Evolutionary conservation across 2,329 filamentous ascomycete species (phyloP), one percentile per base, ranked within the genome.

Genomic region (Colletotrichum noveboracense): DNA sequence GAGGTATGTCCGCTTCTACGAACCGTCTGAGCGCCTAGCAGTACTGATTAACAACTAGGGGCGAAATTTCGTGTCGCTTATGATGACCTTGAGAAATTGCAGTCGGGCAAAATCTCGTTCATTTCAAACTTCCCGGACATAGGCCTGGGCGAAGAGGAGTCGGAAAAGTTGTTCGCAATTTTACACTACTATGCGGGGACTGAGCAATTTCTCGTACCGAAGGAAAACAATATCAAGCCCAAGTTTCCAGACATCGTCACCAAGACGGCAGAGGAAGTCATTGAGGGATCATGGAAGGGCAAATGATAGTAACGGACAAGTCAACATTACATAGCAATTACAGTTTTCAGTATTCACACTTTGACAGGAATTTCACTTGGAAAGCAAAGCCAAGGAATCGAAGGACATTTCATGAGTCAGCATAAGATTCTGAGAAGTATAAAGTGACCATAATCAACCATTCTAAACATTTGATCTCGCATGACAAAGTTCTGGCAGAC

Each of bases 161-260:
- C 70, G 55, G 2, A 79, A 79, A 12, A 80, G 16, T 60, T 81
- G 0, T 81, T 71, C 2, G 76, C 79, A 3, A 68, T 61, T 7
- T 77, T 82, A 10, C 78, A 80, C 13, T 48, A 78, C 1, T 77
- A 77, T 76, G 64, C 80, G 28, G 60, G 78, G 3, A 4, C 80
- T 3, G 65, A 77, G 28, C 9, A 79, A 3, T 43, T 80, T 32
- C 77, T 83, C 21, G 60, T 80, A 0, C 75, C 77, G 12, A 71
- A 30, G 0, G 71, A 65, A 0, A 60, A 79, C 58, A 28, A 78
- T 61, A 7, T 86, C 74, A 70, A 86, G 30, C 8, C 82, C 70
- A 10, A 80, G 43, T 76, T 86, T 78, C 79, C 79, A 0, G 78
- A 80, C 4, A 78, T 83, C 32, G 77, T 81, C 64, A 58, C 77